These are phyloP conservation scores for Fraxinus sp. DNA, from an alignment of 305 asterid genomes.

Conservation along the genomic window DNA sequence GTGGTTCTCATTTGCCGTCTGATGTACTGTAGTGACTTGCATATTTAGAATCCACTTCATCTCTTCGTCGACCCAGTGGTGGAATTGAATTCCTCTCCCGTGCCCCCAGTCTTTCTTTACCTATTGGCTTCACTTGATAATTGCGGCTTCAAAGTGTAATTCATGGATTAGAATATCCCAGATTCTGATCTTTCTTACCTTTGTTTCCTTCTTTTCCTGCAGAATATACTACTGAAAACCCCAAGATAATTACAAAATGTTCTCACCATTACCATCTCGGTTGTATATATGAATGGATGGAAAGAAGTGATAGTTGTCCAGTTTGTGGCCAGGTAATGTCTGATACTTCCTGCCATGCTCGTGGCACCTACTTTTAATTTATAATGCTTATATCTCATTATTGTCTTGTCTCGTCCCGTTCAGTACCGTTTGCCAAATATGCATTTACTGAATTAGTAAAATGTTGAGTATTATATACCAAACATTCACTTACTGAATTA, in stretches of 20 bases:
- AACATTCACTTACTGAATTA: neutral
- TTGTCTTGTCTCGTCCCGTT: neutral
- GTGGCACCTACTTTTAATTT: neutral
- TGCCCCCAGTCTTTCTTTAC: neutral
- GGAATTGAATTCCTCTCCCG: neutral
- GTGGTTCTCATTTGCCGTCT: neutral
- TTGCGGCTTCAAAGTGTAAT: neutral
- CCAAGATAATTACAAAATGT: slow-evolving; percentile 73
- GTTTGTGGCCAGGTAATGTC: slow-evolving; percentile 75
- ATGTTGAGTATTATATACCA: no score
- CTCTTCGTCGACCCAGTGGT: neutral
- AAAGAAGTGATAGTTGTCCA: slow-evolving; percentile 88
- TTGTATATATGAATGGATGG: slow-evolving; percentile 98
- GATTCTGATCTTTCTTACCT: neutral
- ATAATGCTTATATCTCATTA: neutral
- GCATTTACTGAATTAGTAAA: neutral
- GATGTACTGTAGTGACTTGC: neutral
- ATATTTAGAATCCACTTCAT: neutral
- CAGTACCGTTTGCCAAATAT: neutral
- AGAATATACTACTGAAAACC: slow-evolving; percentile 79
- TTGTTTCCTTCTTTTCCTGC: slow-evolving; percentile 20
- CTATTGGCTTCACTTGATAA: neutral
- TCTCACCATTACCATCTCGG: slow-evolving; percentile 88
- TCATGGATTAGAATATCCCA: neutral
- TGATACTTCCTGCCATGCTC: neutral